A percentile compares a stretch with the other conserved stretches of the same genome.
phyloP scores from a whole-genome alignment of 2,329 filamentous ascomycete genomes.

The Penicillium sp. region DNA sequence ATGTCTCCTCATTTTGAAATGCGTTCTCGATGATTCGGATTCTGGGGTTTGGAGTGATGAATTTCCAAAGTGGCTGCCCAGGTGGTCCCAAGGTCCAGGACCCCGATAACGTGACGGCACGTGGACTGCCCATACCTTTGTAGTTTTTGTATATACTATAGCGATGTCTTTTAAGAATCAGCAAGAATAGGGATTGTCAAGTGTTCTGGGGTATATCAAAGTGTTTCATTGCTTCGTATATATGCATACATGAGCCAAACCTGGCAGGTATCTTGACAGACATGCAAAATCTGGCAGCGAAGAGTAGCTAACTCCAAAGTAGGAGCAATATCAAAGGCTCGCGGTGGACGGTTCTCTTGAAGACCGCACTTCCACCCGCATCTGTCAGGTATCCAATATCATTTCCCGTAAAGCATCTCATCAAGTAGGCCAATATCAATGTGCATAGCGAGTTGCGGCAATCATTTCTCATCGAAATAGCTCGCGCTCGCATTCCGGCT shows the following conservation, averaged over 20 bases:
- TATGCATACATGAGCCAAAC: slow-evolving; percentile 24
- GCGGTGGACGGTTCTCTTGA: not conserved
- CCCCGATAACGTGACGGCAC: slow-evolving; percentile 9
- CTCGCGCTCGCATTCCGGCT: slow-evolving; percentile 33
- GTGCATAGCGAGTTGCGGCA: slow-evolving; percentile 8
- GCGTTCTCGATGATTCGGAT: not conserved
- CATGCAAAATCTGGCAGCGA: slow-evolving; percentile 2
- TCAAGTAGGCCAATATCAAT: not conserved
- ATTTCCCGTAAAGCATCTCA: slow-evolving; percentile 6
- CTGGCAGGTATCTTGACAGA: slow-evolving; percentile 3
- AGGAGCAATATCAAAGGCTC: not conserved
- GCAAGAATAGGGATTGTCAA: not conserved
- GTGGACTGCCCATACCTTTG: not conserved
- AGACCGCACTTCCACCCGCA: not conserved
- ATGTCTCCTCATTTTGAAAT: slow-evolving; percentile 18
- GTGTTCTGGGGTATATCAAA: slow-evolving; percentile 10
- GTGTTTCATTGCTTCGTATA: slow-evolving; percentile 24
- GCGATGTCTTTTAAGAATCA: not conserved
- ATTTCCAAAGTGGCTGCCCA: not conserved
- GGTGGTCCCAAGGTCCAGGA: not conserved
- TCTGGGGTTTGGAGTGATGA: not conserved
- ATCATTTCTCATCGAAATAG: slow-evolving; percentile 38
- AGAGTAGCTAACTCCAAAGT: not conserved
- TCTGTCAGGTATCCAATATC: slow-evolving; percentile 19
- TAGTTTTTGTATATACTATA: too few relatives aligned